Conservation (phyloP, 2,329 filamentous ascomycete genomes). For the Fusarium azukiicola region DNA sequence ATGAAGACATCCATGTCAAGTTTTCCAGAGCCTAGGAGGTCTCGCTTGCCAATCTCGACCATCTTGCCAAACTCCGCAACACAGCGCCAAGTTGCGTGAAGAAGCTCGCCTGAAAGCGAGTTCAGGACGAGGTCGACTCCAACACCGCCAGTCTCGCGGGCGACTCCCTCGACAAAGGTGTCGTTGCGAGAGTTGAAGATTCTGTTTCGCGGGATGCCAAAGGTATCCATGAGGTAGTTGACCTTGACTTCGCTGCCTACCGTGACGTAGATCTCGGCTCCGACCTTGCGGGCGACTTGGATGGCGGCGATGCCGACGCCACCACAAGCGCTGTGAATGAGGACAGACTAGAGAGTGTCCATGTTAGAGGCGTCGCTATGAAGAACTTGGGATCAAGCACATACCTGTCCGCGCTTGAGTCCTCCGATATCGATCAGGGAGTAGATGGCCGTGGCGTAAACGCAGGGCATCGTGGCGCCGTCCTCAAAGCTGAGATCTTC, state of each 20-base stretch:
- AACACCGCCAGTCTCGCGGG: conserved; percentile 50
- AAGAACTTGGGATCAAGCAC: neutral
- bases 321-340: conserved; percentile 62
- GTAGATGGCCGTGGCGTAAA: conserved; percentile 60
- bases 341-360: conserved; percentile 48
- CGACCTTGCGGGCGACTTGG: conserved; percentile 54
- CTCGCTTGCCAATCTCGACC: conserved; percentile 69
- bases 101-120: conserved; percentile 63
- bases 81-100: conserved; percentile 68
- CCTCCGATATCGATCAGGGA: conserved; percentile 52
- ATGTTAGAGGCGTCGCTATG: neutral
- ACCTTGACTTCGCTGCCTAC: conserved; percentile 62
- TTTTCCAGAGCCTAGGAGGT: conserved; percentile 63
- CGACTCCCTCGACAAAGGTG: conserved; percentile 57
- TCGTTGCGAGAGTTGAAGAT: conserved; percentile 61
- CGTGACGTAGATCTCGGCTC: conserved; percentile 62
- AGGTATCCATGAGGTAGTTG: conserved; percentile 56
- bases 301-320: conserved; percentile 60
- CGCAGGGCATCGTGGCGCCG: conserved; percentile 61
- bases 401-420: conserved; percentile 32
- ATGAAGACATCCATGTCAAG: conserved; percentile 71
- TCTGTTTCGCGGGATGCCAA: conserved; percentile 55
- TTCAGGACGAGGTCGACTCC: conserved; percentile 66
- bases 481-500: conserved; percentile 59
- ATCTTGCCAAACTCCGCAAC: conserved; percentile 68